A percentile compares a stretch with the other conserved stretches of the same genome.
phyloP scores from a whole-genome alignment of 495 filamentous ascomycete species.

The Lasiosphaeria hispida region DNA sequence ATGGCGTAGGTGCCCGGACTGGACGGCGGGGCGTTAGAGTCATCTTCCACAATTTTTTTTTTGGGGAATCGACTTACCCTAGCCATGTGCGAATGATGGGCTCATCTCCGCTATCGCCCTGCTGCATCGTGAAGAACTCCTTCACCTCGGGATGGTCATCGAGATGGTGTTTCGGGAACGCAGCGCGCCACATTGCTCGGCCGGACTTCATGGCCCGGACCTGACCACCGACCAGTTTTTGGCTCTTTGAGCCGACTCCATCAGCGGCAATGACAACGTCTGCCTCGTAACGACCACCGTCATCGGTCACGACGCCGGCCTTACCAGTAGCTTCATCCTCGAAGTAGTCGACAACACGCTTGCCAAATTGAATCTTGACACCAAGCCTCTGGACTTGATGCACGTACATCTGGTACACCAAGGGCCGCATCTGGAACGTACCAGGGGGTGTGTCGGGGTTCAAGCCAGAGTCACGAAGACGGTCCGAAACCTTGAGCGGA shows the following conservation, averaged over 20 bases:
- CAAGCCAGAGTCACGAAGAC: slow-evolving; percentile 33
- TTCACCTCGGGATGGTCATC: slow-evolving; percentile 45
- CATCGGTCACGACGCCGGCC: slow-evolving; percentile 46
- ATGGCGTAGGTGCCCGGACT: slow-evolving; percentile 52
- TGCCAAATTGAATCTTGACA: slow-evolving; percentile 52
- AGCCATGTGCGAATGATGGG: slow-evolving; percentile 43
- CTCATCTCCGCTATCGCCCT: slow-evolving; percentile 34
- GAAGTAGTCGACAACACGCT: slow-evolving; percentile 49
- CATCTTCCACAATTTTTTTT: neutral
- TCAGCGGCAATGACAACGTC: slow-evolving; percentile 61
- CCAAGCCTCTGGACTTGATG: slow-evolving; percentile 49
- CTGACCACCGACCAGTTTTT: slow-evolving; percentile 49
- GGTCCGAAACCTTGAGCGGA: slow-evolving; percentile 40
- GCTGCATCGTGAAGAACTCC: slow-evolving; percentile 44
- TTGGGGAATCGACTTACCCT: slow-evolving; percentile 29
- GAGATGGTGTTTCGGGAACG: slow-evolving; percentile 35
- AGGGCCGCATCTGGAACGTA: slow-evolving; percentile 47
- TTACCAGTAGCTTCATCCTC: slow-evolving; percentile 44
- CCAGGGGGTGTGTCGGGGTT: slow-evolving; percentile 39
- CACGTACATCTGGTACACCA: slow-evolving; percentile 57
- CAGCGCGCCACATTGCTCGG: slow-evolving; percentile 54
- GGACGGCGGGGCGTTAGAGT: slow-evolving; percentile 3
- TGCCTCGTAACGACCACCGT: slow-evolving; percentile 49
- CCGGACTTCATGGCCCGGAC: slow-evolving; percentile 48
- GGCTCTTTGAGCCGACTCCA: slow-evolving; percentile 53